phyloP scores from a whole-genome alignment of 306 rosid species.

The Biancaea sappan region DNA sequence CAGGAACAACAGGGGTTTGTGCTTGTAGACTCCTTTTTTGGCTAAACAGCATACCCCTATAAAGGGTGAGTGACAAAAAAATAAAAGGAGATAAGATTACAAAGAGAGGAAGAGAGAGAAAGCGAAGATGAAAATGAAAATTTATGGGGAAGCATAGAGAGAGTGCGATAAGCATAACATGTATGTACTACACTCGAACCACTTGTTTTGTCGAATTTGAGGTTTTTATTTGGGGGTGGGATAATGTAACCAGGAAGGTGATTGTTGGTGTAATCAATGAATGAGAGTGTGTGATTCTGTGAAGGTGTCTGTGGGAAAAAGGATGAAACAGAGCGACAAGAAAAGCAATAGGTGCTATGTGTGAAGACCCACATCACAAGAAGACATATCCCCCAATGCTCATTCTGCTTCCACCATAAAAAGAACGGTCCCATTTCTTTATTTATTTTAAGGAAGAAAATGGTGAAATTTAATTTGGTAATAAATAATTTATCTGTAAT shows the following conservation, averaged over 20 bases:
- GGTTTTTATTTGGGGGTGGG: slow-evolving; percentile 24
- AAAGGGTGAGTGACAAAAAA: slow-evolving; percentile 42
- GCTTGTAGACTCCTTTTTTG: slow-evolving; percentile 33
- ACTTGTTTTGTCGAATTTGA: slow-evolving; percentile 44
- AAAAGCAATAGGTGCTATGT: slow-evolving; percentile 32
- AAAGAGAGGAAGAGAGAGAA: slow-evolving; percentile 31
- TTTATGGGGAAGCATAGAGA: slow-evolving; percentile 37
- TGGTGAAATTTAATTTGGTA: no score
- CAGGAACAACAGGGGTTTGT: slow-evolving; percentile 23
- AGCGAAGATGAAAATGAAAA: not conserved
- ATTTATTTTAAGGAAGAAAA: not conserved
- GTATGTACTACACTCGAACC: slow-evolving; percentile 32
- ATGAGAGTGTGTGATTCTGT: no score
- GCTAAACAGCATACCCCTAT: slow-evolving; percentile 39
- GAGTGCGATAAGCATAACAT: slow-evolving; percentile 30
- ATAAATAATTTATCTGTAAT: slow-evolving; percentile 13
- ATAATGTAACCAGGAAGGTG: not conserved
- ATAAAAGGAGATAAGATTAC: slow-evolving; percentile 46
- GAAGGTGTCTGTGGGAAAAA: slow-evolving; percentile 3
- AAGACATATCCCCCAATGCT: slow-evolving; percentile 36
- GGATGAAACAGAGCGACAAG: slow-evolving; percentile 35
- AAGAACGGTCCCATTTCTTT: slow-evolving; percentile 43
- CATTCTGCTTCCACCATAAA: slow-evolving; percentile 45
- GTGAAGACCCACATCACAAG: slow-evolving; percentile 42
- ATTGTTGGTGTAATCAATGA: not conserved